A percentile compares a stretch with the other conserved stretches of the same genome.
phyloP scores from a whole-genome alignment of 805 yeast genomes.

The Kregervanrija pseudodelftensis region DNA sequence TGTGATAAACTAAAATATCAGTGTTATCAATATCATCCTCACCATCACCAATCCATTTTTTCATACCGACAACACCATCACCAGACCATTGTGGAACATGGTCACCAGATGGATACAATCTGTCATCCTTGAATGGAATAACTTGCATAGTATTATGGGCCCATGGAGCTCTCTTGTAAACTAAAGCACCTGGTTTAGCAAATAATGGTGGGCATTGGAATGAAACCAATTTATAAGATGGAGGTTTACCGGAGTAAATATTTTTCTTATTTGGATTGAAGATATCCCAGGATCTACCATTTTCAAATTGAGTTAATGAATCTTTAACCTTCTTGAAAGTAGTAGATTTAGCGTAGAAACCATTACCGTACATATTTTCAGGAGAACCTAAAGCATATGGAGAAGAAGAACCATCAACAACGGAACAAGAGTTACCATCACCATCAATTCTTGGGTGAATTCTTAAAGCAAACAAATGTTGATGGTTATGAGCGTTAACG shows the following conservation, averaged over 20 bases:
- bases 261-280: conserved; percentile 64
- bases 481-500: conserved; percentile 82
- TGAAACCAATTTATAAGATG: conserved; percentile 70
- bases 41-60: conserved; percentile 64
- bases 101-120: conserved; percentile 76
- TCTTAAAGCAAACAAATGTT: conserved; percentile 73
- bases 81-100: conserved; percentile 71
- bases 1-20: conserved; percentile 71
- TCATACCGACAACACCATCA: conserved; percentile 59
- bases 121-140: conserved; percentile 64
- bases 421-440: conserved; percentile 66
- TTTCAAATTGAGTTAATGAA: conserved; percentile 55
- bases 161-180: conserved; percentile 79
- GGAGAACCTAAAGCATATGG: conserved; percentile 55
- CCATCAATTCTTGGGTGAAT: conserved; percentile 79
- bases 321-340: conserved; percentile 63
- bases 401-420: conserved; percentile 55
- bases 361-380: conserved; percentile 76
- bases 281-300: conserved; percentile 71
- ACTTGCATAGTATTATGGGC: conserved; percentile 61
- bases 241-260: conserved; percentile 67
- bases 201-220: conserved; percentile 66
- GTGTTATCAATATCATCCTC: conserved; percentile 52
- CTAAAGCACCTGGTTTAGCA: conserved; percentile 69
- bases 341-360: conserved; percentile 58